A percentile compares a stretch with the other conserved stretches of the same genome.
These are phyloP conservation scores for Sugiyamaella grinbergsii DNA, from an alignment of 1,139 yeast species.

Conservation along the genomic window DNA sequence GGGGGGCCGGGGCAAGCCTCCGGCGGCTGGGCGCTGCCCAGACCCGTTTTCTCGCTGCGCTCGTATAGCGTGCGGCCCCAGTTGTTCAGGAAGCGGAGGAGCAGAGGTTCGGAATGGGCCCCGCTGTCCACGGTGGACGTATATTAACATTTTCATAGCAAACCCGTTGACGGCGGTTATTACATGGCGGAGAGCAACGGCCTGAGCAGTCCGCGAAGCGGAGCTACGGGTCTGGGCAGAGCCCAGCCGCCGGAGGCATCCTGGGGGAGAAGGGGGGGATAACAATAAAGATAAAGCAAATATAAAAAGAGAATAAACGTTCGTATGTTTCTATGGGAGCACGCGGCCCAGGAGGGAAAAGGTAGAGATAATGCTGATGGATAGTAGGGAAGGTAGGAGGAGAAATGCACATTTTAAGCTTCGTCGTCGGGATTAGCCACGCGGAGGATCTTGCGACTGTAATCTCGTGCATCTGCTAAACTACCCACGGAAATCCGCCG, in stretches of 20 bases:
- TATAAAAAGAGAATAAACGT: conserved; percentile 1
- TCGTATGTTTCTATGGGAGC: conserved; percentile 4
- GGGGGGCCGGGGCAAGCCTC: background rate
- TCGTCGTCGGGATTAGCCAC: conserved; percentile 70
- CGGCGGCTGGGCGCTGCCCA: too few relatives aligned
- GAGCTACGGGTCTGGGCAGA: conserved; percentile 11
- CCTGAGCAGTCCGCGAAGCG: conserved; percentile 11
- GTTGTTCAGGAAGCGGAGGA: too few relatives aligned
- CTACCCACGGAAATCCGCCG: conserved; percentile 74
- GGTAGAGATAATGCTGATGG: conserved; percentile 1
- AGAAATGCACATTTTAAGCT: conserved; percentile 8
- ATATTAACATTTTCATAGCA: too few relatives aligned
- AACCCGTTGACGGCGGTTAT: background rate
- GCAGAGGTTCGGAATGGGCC: too few relatives aligned
- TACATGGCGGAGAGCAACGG: background rate
- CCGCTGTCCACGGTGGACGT: too few relatives aligned
- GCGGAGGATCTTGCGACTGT: conserved; percentile 67
- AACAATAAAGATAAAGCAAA: conserved; percentile 6
- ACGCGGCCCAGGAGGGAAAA: background rate
- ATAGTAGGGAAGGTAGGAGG: conserved; percentile 1
- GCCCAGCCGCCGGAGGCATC: conserved; percentile 19
- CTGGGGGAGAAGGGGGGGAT: background rate
- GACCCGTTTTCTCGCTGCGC: too few relatives aligned
- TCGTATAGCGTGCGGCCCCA: too few relatives aligned
- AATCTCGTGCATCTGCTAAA: conserved; percentile 77